phyloP scores from a whole-genome alignment of 2,329 filamentous ascomycete species.

The Dryadomyces sulphureus region DNA sequence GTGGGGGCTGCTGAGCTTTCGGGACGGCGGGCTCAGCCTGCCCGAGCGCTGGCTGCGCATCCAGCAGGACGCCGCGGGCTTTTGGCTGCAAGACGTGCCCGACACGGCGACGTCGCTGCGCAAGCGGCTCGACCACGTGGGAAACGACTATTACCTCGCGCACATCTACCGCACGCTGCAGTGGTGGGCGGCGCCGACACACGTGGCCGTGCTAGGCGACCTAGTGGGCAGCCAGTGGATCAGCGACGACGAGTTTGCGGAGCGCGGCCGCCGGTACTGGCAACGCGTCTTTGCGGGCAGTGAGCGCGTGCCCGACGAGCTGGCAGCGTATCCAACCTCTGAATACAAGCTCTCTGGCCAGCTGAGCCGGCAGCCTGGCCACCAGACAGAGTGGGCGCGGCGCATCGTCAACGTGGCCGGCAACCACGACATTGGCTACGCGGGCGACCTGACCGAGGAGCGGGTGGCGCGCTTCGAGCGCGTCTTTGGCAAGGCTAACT shows the following conservation, averaged over 20 bases:
- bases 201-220: conserved; percentile 80
- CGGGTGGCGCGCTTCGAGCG: conserved; percentile 70
- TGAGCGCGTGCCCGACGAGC: conserved; percentile 44
- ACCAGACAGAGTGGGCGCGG: conserved; percentile 46
- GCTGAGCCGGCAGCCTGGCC: conserved; percentile 18
- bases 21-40: conserved; percentile 28
- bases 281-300: conserved; percentile 58
- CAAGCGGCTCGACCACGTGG: conserved; percentile 76
- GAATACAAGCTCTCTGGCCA: conserved; percentile 36
- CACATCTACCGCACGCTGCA: conserved; percentile 76
- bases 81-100: conserved; percentile 54
- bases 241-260: conserved; percentile 65
- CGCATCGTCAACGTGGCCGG: conserved; percentile 81
- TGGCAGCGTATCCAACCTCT: conserved; percentile 30
- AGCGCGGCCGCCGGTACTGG: conserved; percentile 65
- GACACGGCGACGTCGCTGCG: conserved; percentile 50
- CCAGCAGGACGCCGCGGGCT: conserved; percentile 44
- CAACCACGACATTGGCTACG: conserved; percentile 95
- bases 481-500: conserved; percentile 77
- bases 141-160: conserved; percentile 88
- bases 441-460: conserved; percentile 69
- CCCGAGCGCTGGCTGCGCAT: conserved; percentile 36
- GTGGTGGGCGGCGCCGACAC: conserved; percentile 77
- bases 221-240: conserved; percentile 94
- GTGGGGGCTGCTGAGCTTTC: conserved; percentile 30